Evolutionary conservation across 2,329 filamentous ascomycete species (phyloP), one percentile per base, ranked within the genome.

Genomic region (Apiospora arundinis): DNA sequence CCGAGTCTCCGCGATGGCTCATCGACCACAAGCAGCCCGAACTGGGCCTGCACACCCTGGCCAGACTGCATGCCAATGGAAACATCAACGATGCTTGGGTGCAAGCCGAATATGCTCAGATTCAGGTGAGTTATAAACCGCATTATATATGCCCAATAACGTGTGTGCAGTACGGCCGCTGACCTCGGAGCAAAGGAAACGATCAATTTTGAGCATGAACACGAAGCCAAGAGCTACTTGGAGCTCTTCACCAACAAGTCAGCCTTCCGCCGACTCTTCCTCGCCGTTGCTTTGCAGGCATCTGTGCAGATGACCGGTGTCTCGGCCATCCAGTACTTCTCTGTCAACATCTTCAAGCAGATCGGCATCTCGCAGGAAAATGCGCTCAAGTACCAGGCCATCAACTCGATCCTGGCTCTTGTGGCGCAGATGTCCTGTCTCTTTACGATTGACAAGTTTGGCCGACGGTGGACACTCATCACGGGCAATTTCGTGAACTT

Each of bases 281-380:
- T 95, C 12, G 91, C 91, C 45, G 89, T 88, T 75, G 86, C 92
- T 0, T 82, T 94, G 1, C 93, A 95, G 79, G 92, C 90, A 0
- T 90, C 89, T 0, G 85, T 91, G 2, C 93, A 95, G 79, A 93
- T 95, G 91, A 95, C 92, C 0, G 93, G 92, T 74, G 91, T 92
- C 0, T 89, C 86, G 1, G 91, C 91, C 0, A 94, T 94, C 74
- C 92, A 95, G 78, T 95, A 94, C 81, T 94, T 92, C 81, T 91
- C 90, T 0, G 88, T 92, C 23, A 80, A 78, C 2, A 93, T 93
- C 74, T 94, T 92, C 80, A 82, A 81, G 1, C 88, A 92, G 78
- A 93, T 93, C 74, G 92, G 92, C 40, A 94, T 95, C 74, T 79
- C 82, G 0, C 86, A 87, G 28, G 84, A 89, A 69, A 86, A 92